Conservation (phyloP, 495 filamentous ascomycete species). For the Schizothecium vesticola region DNA sequence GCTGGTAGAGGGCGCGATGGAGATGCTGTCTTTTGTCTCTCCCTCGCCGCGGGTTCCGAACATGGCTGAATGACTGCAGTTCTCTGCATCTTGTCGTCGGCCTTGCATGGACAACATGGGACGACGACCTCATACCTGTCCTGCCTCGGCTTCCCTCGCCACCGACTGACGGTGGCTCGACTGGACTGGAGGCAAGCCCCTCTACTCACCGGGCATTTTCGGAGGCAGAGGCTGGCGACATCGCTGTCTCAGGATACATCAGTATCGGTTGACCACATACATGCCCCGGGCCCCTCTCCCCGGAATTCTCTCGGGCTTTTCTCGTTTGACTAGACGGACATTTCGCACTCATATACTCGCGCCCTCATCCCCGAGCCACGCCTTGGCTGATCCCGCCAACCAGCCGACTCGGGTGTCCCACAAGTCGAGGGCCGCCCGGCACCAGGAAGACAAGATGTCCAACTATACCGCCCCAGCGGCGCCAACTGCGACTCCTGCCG, state of each 20-base stretch:
- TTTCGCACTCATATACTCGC: not conserved
- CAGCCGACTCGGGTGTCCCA: not conserved
- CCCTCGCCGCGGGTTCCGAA: not conserved
- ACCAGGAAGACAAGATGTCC: constrained; percentile 10
- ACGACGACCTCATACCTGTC: not conserved
- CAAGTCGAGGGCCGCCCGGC: not conserved
- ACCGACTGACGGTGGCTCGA: not conserved
- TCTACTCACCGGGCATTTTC: not conserved
- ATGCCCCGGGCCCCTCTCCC: not conserved
- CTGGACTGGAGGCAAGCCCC: not conserved
- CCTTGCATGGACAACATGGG: not conserved
- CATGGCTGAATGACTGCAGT: not conserved
- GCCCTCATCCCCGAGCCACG: not conserved
- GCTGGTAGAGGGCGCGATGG: not conserved
- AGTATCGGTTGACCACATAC: not conserved
- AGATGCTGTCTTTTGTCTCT: not conserved
- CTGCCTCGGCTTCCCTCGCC: not conserved
- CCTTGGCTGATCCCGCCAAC: not conserved
- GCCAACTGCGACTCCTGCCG: constrained; percentile 3
- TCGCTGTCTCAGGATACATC: not conserved
- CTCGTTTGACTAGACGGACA: not conserved
- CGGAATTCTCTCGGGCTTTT: not conserved
- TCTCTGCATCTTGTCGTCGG: not conserved
- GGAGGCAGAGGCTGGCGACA: not conserved
- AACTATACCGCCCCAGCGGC: constrained; percentile 21